These are phyloP conservation scores for Phytophthora macrochlamydospora DNA, from an alignment of 352 stramenopile species.

Conservation along the genomic window DNA sequence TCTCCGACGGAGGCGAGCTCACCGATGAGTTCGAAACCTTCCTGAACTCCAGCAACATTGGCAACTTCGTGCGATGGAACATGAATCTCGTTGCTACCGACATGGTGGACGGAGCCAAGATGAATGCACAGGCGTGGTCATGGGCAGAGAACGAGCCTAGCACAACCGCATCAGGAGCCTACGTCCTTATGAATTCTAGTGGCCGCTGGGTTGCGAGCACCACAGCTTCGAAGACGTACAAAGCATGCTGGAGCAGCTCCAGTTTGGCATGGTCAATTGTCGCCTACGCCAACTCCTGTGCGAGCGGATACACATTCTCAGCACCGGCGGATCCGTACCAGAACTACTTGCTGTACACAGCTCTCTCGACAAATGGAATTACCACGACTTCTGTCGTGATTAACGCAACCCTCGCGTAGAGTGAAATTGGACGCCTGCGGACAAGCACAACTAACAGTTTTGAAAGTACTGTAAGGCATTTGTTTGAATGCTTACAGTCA, in stretches of 20 bases:
- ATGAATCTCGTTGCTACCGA: constrained; percentile 57
- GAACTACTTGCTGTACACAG: constrained; percentile 49
- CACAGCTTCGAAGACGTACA: constrained; percentile 27
- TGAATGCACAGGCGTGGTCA: constrained; percentile 51
- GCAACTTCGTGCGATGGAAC: constrained; percentile 61
- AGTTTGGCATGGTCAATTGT: constrained; percentile 46
- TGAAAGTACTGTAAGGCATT: too few species aligned
- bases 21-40: constrained; percentile 31
- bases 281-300: constrained; percentile 26
- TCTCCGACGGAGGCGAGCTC: constrained; percentile 32
- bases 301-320: constrained; percentile 30
- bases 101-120: constrained; percentile 48
- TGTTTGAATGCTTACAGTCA: too few species aligned
- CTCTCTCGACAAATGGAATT: constrained; percentile 36
- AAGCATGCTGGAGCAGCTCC: constrained; percentile 48
- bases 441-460: too few species aligned
- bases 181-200: constrained; percentile 38
- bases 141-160: constrained; percentile 54
- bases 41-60: constrained; percentile 44
- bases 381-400: constrained; percentile 46
- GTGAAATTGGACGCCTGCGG: background rate
- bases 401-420: constrained; percentile 34
- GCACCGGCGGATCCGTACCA: constrained; percentile 52
- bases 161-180: constrained; percentile 24
- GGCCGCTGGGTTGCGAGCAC: constrained; percentile 42